These are phyloP conservation scores for Kokia cookei DNA, from an alignment of 441 rosid genomes.

Conservation along the genomic window DNA sequence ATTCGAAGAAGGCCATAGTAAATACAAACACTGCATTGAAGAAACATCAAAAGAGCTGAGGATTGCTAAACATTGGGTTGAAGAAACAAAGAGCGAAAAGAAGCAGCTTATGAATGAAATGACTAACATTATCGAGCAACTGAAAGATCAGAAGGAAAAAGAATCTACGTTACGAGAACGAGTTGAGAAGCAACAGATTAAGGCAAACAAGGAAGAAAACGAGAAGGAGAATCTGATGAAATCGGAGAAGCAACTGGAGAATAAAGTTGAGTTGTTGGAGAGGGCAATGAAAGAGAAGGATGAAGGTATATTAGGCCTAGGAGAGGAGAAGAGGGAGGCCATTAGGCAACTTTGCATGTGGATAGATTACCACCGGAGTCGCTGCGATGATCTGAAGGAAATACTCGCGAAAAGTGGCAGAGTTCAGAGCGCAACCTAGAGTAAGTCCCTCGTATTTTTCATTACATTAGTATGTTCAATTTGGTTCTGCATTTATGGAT, in stretches of 20 bases:
- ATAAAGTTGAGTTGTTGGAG: slow-evolving; percentile 35
- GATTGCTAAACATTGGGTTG: slow-evolving; percentile 35
- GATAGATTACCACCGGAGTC: slow-evolving; percentile 69
- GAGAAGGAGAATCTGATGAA: slow-evolving; percentile 46
- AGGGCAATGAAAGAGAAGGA: slow-evolving; percentile 45
- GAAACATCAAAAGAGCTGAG: slow-evolving; percentile 35
- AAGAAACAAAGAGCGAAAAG: slow-evolving; percentile 36
- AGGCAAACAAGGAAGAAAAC: slow-evolving; percentile 34
- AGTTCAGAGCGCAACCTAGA: slow-evolving; percentile 35
- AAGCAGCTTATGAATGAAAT: slow-evolving; percentile 24
- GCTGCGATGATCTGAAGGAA: slow-evolving; percentile 56
- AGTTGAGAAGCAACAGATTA: slow-evolving; percentile 39
- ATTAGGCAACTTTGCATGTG: slow-evolving; percentile 86
- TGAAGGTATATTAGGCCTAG: slow-evolving; percentile 37
- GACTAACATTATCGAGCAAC: slow-evolving; percentile 25
- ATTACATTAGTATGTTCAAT: slow-evolving; percentile 12
- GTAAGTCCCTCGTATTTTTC: neutral
- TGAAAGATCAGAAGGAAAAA: slow-evolving; percentile 29
- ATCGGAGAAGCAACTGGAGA: slow-evolving; percentile 30
- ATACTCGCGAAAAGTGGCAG: slow-evolving; percentile 40
- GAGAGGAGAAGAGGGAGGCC: slow-evolving; percentile 94
- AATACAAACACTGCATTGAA: slow-evolving; percentile 28
- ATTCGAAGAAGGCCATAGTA: slow-evolving; percentile 30
- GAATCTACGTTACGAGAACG: slow-evolving; percentile 29
- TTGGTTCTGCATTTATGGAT: slow-evolving; percentile 1